Evolutionary conservation across 1,284 basidiomycete genomes (phyloP).

Genomic region (Ustilago hordei): DNA sequence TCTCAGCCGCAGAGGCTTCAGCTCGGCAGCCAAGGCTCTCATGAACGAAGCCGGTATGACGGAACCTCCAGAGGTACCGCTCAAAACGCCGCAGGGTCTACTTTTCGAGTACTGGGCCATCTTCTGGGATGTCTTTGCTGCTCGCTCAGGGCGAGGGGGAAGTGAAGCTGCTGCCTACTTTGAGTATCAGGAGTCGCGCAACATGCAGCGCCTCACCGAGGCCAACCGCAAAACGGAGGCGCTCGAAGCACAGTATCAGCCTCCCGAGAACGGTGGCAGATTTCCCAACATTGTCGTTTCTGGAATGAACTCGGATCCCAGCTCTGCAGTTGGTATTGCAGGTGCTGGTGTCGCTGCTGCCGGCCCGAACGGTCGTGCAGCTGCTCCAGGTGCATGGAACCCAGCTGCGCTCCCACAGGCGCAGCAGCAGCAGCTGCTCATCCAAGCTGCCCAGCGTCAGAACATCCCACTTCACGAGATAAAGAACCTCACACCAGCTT

Average conservation of each 20-base stretch:
- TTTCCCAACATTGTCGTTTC: slow-evolving; percentile 56
- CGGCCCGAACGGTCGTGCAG: slow-evolving; percentile 30
- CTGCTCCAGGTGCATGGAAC: slow-evolving; percentile 44
- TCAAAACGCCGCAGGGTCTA: slow-evolving; percentile 63
- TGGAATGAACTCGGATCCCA: slow-evolving; percentile 26
- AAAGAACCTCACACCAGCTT: slow-evolving; percentile 61
- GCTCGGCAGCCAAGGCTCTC: slow-evolving; percentile 58
- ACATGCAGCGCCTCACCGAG: slow-evolving; percentile 52
- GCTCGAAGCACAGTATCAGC: slow-evolving; percentile 46
- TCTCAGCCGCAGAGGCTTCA: slow-evolving; percentile 61
- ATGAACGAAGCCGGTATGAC: slow-evolving; percentile 63
- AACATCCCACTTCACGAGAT: slow-evolving; percentile 65
- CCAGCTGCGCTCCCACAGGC: slow-evolving; percentile 50
- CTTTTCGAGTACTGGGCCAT: slow-evolving; percentile 69
- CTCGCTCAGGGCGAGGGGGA: slow-evolving; percentile 59
- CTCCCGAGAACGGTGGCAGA: slow-evolving; percentile 36
- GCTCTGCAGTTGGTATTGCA: slow-evolving; percentile 7
- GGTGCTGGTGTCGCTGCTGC: slow-evolving; percentile 11
- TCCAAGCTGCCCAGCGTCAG: slow-evolving; percentile 60
- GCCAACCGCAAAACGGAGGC: slow-evolving; percentile 48
- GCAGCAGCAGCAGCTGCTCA: slow-evolving; percentile 65
- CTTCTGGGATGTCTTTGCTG: slow-evolving; percentile 68
- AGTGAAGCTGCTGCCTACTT: slow-evolving; percentile 59
- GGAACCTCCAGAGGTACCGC: slow-evolving; percentile 63
- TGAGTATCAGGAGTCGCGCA: slow-evolving; percentile 61